A percentile compares a stretch with the other conserved stretches of the same genome.
phyloP scores from a whole-genome alignment of 1,284 basidiomycete genomes.

The Inonotus obliquus region DNA sequence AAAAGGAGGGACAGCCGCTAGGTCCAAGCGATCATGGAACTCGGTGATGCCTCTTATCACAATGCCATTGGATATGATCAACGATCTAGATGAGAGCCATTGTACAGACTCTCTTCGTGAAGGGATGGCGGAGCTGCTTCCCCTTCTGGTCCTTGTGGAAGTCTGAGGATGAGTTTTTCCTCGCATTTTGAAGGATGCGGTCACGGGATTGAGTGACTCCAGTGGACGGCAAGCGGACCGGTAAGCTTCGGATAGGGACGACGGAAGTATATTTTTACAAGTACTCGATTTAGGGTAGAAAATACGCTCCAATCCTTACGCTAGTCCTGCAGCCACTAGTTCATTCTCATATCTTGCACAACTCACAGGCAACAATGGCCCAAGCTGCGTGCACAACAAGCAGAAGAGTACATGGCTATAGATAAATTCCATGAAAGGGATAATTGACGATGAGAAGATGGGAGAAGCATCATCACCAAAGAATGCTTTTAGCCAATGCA shows the following conservation, averaged over 20 bases:
- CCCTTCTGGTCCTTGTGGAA: too few species aligned
- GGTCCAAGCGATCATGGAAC: background rate
- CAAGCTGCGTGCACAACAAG: background rate
- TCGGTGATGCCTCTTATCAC: background rate
- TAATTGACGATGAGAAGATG: background rate
- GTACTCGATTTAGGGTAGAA: background rate
- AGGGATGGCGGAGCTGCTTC: background rate
- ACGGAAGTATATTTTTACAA: background rate
- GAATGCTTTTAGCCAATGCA: background rate
- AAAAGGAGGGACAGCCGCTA: background rate
- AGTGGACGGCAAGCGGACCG: background rate
- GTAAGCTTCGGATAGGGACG: too few species aligned
- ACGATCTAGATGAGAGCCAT: background rate
- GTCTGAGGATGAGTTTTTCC: background rate
- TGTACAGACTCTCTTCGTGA: background rate
- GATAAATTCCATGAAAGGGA: background rate
- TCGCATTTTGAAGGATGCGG: background rate
- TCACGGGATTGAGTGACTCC: background rate
- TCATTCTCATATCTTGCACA: background rate
- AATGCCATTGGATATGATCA: background rate
- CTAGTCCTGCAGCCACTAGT: background rate
- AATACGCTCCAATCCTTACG: background rate
- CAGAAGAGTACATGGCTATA: background rate
- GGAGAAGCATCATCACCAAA: background rate
- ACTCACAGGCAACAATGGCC: background rate